Base-by-base conservation (phyloP, 257 asterid species). In the Cynanchum wilfordii region DNA sequence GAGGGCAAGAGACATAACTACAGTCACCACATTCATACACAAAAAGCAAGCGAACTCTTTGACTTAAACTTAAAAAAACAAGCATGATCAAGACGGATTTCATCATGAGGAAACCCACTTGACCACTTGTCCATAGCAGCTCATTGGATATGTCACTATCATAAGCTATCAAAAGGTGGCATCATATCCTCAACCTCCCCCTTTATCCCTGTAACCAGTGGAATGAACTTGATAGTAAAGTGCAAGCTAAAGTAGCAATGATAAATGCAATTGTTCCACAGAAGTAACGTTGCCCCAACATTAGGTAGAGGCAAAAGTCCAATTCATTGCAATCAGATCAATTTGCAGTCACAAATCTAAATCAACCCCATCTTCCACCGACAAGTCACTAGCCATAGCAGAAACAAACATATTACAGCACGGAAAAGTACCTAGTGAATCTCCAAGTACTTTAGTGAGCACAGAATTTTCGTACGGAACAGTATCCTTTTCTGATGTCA, bases 391-490 rank as follows among this genome's bases (percentile, higher is more conserved):
- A 45, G 52, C 60, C 55, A 52, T 77, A 36, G 19, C 63, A 54
- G 60, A 25, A 51, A 68, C 38, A 56, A 42, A 27, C 49, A 30
- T 3, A 7, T 33, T 13, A 47, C 68, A 17, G 45, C 68, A 69
- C 12, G 30, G 65, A 72, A 45, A 72, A 52, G 50, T 87, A 92
- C 99, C 99, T 79, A 95, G 79, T 45, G 91, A 89, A 78, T 95
- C 99, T 45, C 96, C 95, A 75, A 92, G 97, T 72, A 90, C 70
- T 79, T 89, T 86, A 50, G 99, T 95, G 38, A 95, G 88, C 84
- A 79, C 80, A 3, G 99, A 92, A 89, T 95, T 90, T 74, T 77
- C 96, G 66, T 89, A 87, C 4, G 98, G 99, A 75, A 92, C 84
- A 63, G 59, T 74, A 74, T 95, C 96, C 77, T 92, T 92, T 86